Evolutionary conservation across 192 early-diverging fungal genomes (phyloP).

Genomic region (Rhizoclosmatium sp.): DNA sequence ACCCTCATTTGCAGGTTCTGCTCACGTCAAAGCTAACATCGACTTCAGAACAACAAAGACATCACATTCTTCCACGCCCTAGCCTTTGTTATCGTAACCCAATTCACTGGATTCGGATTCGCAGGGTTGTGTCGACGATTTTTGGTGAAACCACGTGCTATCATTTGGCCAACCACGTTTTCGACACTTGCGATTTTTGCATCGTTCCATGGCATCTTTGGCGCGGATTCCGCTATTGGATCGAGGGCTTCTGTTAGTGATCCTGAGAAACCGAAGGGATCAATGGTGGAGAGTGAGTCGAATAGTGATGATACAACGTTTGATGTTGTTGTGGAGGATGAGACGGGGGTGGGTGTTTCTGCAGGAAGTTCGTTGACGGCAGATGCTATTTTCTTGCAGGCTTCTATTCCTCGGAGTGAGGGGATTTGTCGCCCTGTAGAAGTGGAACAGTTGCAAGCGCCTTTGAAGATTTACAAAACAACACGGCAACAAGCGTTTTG

Average conservation of each 20-base stretch:
- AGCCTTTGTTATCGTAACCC: slow-evolving; percentile 68
- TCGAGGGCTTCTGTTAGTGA: background rate
- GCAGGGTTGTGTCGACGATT: slow-evolving; percentile 77
- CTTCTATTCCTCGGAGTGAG: no score
- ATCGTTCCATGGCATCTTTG: slow-evolving; percentile 10
- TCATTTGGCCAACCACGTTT: slow-evolving; percentile 56
- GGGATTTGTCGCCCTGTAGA: no score
- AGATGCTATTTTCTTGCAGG: no score
- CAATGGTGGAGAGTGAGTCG: no score
- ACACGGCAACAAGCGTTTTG: slow-evolving; percentile 9
- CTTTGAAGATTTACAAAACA: background rate
- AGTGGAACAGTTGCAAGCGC: no score
- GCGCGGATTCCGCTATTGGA: background rate
- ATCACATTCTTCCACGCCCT: slow-evolving; percentile 36
- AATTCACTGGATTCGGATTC: slow-evolving; percentile 72
- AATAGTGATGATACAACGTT: no score
- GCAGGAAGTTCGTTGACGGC: no score
- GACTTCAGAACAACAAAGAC: background rate
- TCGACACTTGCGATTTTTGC: slow-evolving; percentile 47
- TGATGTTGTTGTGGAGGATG: no score
- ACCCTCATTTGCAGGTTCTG: no score
- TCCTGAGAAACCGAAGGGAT: no score
- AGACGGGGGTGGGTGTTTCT: no score
- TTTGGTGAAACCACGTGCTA: slow-evolving; percentile 82
- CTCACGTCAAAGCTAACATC: no score